phyloP scores from a whole-genome alignment of 1,284 basidiomycete genomes.

The Trichosporon coremiiforme region DNA sequence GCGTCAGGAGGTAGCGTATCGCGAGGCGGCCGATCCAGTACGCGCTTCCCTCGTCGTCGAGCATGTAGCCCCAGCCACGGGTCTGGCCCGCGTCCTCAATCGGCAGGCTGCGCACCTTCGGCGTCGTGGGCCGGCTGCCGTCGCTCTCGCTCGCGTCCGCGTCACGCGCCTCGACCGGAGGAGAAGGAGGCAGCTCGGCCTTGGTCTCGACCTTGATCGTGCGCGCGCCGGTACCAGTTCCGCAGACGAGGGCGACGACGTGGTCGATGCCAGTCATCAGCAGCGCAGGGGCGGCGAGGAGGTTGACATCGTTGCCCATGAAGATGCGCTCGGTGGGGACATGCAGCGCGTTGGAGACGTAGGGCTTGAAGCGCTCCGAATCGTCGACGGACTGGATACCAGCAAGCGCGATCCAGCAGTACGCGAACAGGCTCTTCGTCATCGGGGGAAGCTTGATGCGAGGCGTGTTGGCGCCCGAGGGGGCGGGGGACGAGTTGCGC shows the following conservation, averaged over 20 bases:
- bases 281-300: conserved; percentile 51
- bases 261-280: conserved; percentile 38
- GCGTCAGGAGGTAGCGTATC: conserved; percentile 40
- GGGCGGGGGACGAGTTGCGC: conserved; percentile 21
- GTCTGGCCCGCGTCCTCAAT: conserved; percentile 45
- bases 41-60: conserved; percentile 52
- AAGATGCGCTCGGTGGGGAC: conserved; percentile 33
- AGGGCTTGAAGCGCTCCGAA: conserved; percentile 35
- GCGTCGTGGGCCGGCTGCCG: not conserved
- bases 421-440: conserved; percentile 38
- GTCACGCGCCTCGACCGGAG: conserved; percentile 23
- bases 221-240: conserved; percentile 49
- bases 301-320: conserved; percentile 51
- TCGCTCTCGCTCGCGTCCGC: not conserved
- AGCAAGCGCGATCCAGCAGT: conserved; percentile 49
- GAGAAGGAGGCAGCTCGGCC: conserved; percentile 26
- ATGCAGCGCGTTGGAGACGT: conserved; percentile 32
- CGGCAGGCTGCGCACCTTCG: conserved; percentile 29
- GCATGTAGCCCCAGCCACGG: conserved; percentile 51
- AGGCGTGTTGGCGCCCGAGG: conserved; percentile 27
- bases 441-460: conserved; percentile 32
- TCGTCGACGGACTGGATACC: conserved; percentile 42
- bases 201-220: conserved; percentile 37
- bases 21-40: conserved; percentile 51
- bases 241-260: conserved; percentile 46